Evolutionary conservation across 768 basidiomycete genomes (phyloP).

Genomic region (Sarcodon aspratus): DNA sequence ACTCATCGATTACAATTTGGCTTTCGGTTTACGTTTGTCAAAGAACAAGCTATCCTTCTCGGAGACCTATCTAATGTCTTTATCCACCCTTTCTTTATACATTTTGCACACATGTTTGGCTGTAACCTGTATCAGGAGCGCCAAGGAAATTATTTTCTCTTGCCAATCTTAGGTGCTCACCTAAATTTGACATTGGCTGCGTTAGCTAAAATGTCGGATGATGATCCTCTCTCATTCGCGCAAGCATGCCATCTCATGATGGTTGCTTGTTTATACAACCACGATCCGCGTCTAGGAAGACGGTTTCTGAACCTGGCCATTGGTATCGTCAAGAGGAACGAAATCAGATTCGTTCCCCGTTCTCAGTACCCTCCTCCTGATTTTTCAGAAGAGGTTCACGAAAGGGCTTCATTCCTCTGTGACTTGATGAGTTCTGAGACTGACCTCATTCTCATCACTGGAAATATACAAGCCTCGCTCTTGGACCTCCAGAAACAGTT

Average conservation of each 20-base stretch:
- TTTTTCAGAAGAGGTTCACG: not conserved
- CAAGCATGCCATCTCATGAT: not conserved
- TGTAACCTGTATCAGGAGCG: constrained; percentile 12
- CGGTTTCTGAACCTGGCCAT: not conserved
- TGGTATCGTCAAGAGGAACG: not conserved
- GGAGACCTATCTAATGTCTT: constrained; percentile 11
- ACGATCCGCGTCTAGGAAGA: not conserved
- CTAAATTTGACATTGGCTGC: not conserved
- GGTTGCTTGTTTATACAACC: not conserved
- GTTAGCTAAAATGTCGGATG: not conserved
- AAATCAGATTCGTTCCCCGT: not conserved
- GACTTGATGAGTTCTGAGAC: too few relatives aligned
- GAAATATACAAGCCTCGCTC: not conserved
- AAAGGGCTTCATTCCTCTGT: not conserved
- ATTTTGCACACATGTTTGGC: constrained; percentile 13
- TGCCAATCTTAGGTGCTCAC: not conserved
- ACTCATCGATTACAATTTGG: constrained; percentile 13
- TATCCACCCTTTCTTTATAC: constrained; percentile 12
- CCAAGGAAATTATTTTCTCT: not conserved
- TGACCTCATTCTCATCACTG: too few relatives aligned
- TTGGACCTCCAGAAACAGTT: not conserved
- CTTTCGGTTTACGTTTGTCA: constrained; percentile 8
- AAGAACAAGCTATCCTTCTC: constrained; percentile 11
- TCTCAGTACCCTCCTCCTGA: not conserved
- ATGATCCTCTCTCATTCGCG: not conserved